Conservation (phyloP, 2,329 filamentous ascomycete genomes). For the Dothiorella sarmentorum region DNA sequence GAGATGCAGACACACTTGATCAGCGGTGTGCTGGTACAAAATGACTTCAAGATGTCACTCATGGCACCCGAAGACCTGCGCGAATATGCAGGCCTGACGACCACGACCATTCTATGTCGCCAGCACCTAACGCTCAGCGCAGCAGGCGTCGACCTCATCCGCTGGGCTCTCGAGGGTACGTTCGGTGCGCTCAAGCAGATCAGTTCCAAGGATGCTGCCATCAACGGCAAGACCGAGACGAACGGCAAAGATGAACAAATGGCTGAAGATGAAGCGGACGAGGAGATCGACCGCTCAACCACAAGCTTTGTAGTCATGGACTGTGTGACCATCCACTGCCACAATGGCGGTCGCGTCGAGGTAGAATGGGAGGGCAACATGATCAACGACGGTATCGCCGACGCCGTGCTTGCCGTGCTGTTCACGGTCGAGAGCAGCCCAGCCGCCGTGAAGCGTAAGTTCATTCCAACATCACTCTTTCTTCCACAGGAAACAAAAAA, state of each 20-base stretch:
- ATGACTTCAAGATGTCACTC: slow-evolving; percentile 93
- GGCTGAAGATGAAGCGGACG: slow-evolving; percentile 56
- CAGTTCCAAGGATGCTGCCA: slow-evolving; percentile 29
- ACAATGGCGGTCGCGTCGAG: slow-evolving; percentile 73
- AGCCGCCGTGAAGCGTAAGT: slow-evolving; percentile 84
- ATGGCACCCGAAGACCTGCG: slow-evolving; percentile 96
- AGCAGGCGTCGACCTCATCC: slow-evolving; percentile 85
- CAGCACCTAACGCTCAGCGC: slow-evolving; percentile 85
- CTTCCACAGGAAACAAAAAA: background rate
- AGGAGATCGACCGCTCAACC: slow-evolving; percentile 58
- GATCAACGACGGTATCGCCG: slow-evolving; percentile 96
- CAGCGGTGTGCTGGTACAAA: slow-evolving; percentile 89
- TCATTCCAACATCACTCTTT: background rate
- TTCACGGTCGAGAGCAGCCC: slow-evolving; percentile 91
- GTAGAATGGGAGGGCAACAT: slow-evolving; percentile 98
- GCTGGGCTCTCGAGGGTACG: slow-evolving; percentile 90
- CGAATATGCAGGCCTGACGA: slow-evolving; percentile 95
- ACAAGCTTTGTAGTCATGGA: slow-evolving; percentile 74
- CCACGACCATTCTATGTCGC: slow-evolving; percentile 88
- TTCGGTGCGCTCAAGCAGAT: slow-evolving; percentile 70
- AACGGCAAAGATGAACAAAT: slow-evolving; percentile 39
- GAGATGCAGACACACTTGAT: slow-evolving; percentile 55
- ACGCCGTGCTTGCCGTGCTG: slow-evolving; percentile 89
- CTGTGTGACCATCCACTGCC: slow-evolving; percentile 78
- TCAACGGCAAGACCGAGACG: slow-evolving; percentile 32